Conservation (phyloP, 169 alveolate species). For the Eimeria maxima region DNA sequence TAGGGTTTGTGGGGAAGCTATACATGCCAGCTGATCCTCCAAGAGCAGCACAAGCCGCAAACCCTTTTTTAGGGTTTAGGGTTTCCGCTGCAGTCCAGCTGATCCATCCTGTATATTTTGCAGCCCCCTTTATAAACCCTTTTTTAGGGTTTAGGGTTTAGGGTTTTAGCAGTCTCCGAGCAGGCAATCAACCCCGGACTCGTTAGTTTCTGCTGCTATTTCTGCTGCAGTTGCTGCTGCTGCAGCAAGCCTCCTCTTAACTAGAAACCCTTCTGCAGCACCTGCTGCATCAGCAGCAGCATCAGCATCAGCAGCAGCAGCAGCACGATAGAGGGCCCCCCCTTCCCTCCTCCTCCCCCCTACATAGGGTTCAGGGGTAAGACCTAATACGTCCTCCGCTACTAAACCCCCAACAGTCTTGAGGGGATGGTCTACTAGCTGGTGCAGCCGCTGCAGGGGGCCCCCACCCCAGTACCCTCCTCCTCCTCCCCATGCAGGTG, state of each 20-base stretch:
- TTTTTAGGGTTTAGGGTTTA: constrained; percentile 2
- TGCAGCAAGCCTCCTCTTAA: neutral
- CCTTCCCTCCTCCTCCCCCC: neutral
- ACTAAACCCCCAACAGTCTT: constrained; percentile 8
- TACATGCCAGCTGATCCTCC: neutral
- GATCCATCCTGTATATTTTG: neutral
- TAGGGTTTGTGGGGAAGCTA: neutral
- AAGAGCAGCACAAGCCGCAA: too few species aligned
- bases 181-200: neutral
- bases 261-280: neutral
- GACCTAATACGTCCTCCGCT: neutral
- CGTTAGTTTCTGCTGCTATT: too few species aligned
- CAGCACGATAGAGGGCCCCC: constrained; percentile 36
- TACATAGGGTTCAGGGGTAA: neutral
- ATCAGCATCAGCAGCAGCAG: neutral
- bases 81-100: neutral
- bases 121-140: neutral
- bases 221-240: neutral
- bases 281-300: neutral
- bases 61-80: too few species aligned
- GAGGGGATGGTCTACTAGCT: neutral
- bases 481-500: too few species aligned
- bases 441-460: constrained; percentile 4
- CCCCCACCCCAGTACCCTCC: constrained; percentile 18
- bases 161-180: constrained; percentile 16